Evolutionary conservation across 75 land plant genomes (phyloP).

Genomic region (Cupressus sempervirens): DNA sequence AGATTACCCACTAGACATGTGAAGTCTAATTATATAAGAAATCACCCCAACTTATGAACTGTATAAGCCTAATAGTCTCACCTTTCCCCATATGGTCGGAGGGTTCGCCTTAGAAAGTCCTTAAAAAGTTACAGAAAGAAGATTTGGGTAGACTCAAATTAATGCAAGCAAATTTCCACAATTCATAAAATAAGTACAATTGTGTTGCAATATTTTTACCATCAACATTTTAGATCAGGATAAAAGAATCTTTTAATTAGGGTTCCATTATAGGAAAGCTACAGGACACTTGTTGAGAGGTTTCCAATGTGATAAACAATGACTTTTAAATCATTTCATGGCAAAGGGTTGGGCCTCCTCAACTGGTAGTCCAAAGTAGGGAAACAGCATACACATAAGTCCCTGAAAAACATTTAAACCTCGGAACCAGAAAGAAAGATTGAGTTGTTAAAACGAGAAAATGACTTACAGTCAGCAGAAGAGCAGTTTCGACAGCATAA

Average conservation of each 20-base stretch:
- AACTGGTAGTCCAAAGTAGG: background rate
- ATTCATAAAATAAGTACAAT: no score
- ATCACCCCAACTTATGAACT: background rate
- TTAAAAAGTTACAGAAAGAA: no score
- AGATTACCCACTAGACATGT: background rate
- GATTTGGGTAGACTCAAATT: no score
- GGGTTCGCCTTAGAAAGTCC: background rate
- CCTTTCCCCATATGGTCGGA: background rate
- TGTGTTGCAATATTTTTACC: no score
- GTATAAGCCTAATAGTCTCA: background rate
- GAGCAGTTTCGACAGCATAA: constrained; percentile 75
- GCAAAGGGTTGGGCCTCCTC: background rate
- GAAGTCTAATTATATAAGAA: background rate
- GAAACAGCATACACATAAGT: background rate
- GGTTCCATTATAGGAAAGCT: background rate
- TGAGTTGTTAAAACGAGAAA: background rate
- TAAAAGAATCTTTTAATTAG: no score
- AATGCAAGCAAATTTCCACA: no score
- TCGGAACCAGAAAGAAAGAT: background rate
- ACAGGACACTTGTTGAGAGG: background rate
- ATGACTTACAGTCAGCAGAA: constrained; percentile 74
- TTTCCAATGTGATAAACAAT: no score
- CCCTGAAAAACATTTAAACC: background rate
- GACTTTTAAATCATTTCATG: no score
- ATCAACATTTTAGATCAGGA: no score